Evolutionary conservation across 306 rosid genomes (phyloP).

Genomic region (Delonix regia): DNA sequence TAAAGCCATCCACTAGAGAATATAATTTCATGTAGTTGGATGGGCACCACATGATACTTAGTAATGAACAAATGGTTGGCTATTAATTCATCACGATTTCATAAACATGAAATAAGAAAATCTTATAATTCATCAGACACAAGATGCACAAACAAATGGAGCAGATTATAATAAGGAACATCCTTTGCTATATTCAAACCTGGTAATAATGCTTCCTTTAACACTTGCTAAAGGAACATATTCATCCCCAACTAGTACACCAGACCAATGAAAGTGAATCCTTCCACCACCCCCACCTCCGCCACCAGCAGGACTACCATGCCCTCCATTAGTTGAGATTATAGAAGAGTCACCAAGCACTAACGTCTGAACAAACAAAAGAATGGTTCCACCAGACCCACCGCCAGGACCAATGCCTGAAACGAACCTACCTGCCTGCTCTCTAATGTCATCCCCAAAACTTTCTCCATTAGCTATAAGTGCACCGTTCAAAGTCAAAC

Average conservation of each 20-base stretch:
- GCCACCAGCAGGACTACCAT: constrained; percentile 81
- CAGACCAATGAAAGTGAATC: constrained; percentile 96
- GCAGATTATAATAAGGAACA: constrained; percentile 6
- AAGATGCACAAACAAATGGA: constrained; percentile 31
- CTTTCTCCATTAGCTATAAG: constrained; percentile 92
- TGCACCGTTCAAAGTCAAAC: constrained; percentile 72
- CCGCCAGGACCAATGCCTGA: constrained; percentile 90
- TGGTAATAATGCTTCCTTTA: constrained; percentile 71
- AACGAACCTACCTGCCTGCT: constrained; percentile 43
- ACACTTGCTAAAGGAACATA: constrained; percentile 77
- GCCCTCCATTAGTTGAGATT: constrained; percentile 83
- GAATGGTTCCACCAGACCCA: constrained; percentile 98
- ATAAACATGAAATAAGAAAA: constrained; percentile 25
- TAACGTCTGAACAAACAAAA: constrained; percentile 70
- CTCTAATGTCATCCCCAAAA: constrained; percentile 62
- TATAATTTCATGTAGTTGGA: background rate
- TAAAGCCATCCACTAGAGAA: background rate
- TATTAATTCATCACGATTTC: background rate
- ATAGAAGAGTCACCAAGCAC: constrained; percentile 68
- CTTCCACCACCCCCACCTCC: constrained; percentile 99
- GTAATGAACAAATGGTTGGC: background rate
- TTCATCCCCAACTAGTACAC: constrained; percentile 84
- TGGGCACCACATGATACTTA: background rate
- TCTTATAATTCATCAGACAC: constrained; percentile 18
- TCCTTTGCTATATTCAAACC: constrained; percentile 53